A percentile compares a stretch with the other conserved stretches of the same genome.
Conservation (phyloP, 169 alveolate species). For the Plasmodium gaboni region DNA sequence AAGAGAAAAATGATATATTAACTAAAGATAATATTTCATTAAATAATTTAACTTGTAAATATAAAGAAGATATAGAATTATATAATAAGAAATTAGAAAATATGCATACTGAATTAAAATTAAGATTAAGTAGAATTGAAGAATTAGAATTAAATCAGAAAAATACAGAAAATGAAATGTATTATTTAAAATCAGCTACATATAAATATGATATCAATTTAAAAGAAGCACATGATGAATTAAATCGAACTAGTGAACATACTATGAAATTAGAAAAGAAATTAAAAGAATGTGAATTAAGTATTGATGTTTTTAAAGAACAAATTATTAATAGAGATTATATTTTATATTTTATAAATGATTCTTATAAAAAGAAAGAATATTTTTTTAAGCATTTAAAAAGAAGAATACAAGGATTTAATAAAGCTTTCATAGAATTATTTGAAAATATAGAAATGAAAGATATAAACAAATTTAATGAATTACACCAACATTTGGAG, state of each 20-base stretch:
- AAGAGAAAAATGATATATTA: conserved; percentile 71
- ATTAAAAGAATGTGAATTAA: conserved; percentile 17
- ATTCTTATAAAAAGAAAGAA: conserved; percentile 65
- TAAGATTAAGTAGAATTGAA: conserved; percentile 64
- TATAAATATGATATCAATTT: conserved; percentile 62
- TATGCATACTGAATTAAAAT: conserved; percentile 69
- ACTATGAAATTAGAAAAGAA: conserved; percentile 22
- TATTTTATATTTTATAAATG: conserved; percentile 36
- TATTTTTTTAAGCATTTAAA: conserved; percentile 63
- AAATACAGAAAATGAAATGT: conserved; percentile 72
- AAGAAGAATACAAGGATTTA: conserved; percentile 53
- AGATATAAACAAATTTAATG: conserved; percentile 61
- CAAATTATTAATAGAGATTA: conserved; percentile 72
- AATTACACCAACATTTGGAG: conserved; percentile 56
- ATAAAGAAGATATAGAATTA: conserved; percentile 70
- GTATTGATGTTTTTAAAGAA: conserved; percentile 17
- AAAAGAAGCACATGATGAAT: conserved; percentile 76
- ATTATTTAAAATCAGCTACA: conserved; percentile 71
- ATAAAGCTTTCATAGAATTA: conserved; percentile 62
- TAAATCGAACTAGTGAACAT: conserved; percentile 40
- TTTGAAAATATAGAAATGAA: conserved; percentile 72
- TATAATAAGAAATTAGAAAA: conserved; percentile 62
- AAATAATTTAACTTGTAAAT: conserved; percentile 62
- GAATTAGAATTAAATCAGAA: conserved; percentile 71
- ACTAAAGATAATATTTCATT: conserved; percentile 68